phyloP scores from a whole-genome alignment of 2,329 filamentous ascomycete species.

The Colletotrichum abscissum region DNA sequence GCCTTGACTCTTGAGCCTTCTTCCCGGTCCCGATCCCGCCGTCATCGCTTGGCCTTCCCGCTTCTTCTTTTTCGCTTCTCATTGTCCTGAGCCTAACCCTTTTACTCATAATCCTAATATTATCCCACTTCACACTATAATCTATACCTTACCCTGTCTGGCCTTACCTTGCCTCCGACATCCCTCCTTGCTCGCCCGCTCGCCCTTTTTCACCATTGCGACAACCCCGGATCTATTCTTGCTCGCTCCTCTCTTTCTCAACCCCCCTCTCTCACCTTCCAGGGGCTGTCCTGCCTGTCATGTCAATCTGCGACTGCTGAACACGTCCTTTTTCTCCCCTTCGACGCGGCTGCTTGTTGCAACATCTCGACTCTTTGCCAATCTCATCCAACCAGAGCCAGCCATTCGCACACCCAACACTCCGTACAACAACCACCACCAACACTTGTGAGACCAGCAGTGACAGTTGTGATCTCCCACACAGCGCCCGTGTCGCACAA shows the following conservation, averaged over 20 bases:
- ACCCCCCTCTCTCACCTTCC: constrained; percentile 23
- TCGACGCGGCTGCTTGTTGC: constrained; percentile 2
- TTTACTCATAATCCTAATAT: constrained; percentile 36
- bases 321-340: constrained; percentile 8
- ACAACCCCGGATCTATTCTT: constrained; percentile 27
- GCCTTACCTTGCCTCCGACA: constrained; percentile 21
- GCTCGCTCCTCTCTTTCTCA: constrained; percentile 15
- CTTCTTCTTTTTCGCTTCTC: constrained; percentile 23
- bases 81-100: constrained; percentile 13
- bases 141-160: constrained; percentile 31
- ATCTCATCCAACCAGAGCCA: constrained; percentile 4
- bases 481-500: constrained; percentile 30
- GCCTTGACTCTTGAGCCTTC: background rate
- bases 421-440: background rate
- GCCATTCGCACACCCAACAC: background rate
- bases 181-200: constrained; percentile 22
- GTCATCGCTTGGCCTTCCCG: constrained; percentile 23
- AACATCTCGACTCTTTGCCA: constrained; percentile 1
- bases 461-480: constrained; percentile 11
- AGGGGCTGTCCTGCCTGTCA: constrained; percentile 34
- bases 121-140: constrained; percentile 32
- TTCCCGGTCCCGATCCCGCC: constrained; percentile 8
- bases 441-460: constrained; percentile 16
- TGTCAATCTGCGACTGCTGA: constrained; percentile 27
- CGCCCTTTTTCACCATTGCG: constrained; percentile 21